Percentiles rank a stretch among this genome's conserved stretches.
Conservation (phyloP, 2,329 filamentous ascomycete species). For the Fusarium sarcochroum region DNA sequence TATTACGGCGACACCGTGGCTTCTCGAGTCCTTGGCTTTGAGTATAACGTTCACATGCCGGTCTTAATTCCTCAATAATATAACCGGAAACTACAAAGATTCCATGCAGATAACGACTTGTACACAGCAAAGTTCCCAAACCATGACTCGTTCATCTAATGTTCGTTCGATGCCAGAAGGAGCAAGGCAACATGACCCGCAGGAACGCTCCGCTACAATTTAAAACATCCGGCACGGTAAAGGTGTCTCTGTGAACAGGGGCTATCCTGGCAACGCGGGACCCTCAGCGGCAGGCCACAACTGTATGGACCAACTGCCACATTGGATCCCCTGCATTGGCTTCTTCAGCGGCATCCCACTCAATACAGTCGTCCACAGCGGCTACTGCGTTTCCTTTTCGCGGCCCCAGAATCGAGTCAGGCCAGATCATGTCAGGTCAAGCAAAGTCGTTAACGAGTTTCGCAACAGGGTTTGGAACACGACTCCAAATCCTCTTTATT, state of each 20-base stretch:
- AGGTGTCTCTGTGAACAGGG: slow-evolving; percentile 39
- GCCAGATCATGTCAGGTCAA: slow-evolving; percentile 7
- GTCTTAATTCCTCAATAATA: slow-evolving; percentile 1
- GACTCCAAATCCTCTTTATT: slow-evolving; percentile 10
- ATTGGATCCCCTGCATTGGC: slow-evolving; percentile 44
- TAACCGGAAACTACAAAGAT: slow-evolving; percentile 27
- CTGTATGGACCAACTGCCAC: slow-evolving; percentile 44
- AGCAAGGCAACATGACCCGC: slow-evolving; percentile 23
- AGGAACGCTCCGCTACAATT: slow-evolving; percentile 39
- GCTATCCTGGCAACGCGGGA: slow-evolving; percentile 35
- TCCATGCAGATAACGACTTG: slow-evolving; percentile 22
- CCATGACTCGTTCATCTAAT: slow-evolving; percentile 28
- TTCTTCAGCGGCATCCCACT: slow-evolving; percentile 15
- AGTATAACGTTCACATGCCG: slow-evolving; percentile 11
- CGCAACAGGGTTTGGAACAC: slow-evolving; percentile 12
- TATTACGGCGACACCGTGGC: neutral
- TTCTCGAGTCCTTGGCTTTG: neutral
- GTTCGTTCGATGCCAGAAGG: slow-evolving; percentile 14
- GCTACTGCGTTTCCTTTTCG: slow-evolving; percentile 22
- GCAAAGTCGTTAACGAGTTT: slow-evolving; percentile 1
- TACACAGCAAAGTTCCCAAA: slow-evolving; percentile 13
- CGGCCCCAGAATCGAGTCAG: slow-evolving; percentile 1
- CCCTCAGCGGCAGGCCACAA: slow-evolving; percentile 40
- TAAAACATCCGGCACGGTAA: slow-evolving; percentile 36
- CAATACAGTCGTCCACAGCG: slow-evolving; percentile 6